Base-by-base conservation (phyloP, 345 rosid species). In the Citrus trifoliata region DNA sequence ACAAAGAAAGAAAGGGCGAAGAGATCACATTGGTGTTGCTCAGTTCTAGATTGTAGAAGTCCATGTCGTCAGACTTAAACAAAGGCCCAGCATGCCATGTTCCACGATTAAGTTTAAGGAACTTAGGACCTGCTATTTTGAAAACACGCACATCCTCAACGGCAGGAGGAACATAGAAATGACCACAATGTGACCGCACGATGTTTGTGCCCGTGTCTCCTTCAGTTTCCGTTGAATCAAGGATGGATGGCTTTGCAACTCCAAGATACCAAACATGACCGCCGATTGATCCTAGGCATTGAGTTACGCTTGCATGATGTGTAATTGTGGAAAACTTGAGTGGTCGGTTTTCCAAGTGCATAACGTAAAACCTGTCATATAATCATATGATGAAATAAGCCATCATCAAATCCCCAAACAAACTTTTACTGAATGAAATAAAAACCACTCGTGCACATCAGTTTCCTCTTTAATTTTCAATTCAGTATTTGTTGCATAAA, bases 51-150 rank as follows among this genome's bases (percentile, higher is more conserved):
- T 93, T 93, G 89, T 91, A 95, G 85, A 95, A 93, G 77, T 89
- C 93, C 97, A 92, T 88, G 25, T 67, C 21, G 9, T 80, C 84
- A 0, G 81, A 90, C 73, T 13, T 70, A 30, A 93, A 92, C 79
- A 95, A 62, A 2, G 98, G 98, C 51, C 98, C 99, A 0, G 85
- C 96, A 32, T 95, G 98, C 98, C 99, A 95, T 0, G 98, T 93
- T 70, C 99, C 98, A 0, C 40, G 53, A 67, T 91, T 81, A 16
- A 92, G 90, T 67, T 93, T 93, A 56, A 93, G 74, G 77, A 90
- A 95, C 86, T 89, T 92, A 2, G 93, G 80, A 35, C 99, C 97
- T 0, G 88, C 67, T 65, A 95, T 21, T 71, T 86, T 91, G 82
- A 93, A 95, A 73, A 90, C 89, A 0, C 74, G 76, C 21, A 93